A percentile compares a stretch with the other conserved stretches of the same genome.
These are phyloP conservation scores for Paramecium primaurelia DNA, from an alignment of 73 alveolate species.

Conservation along the genomic window DNA sequence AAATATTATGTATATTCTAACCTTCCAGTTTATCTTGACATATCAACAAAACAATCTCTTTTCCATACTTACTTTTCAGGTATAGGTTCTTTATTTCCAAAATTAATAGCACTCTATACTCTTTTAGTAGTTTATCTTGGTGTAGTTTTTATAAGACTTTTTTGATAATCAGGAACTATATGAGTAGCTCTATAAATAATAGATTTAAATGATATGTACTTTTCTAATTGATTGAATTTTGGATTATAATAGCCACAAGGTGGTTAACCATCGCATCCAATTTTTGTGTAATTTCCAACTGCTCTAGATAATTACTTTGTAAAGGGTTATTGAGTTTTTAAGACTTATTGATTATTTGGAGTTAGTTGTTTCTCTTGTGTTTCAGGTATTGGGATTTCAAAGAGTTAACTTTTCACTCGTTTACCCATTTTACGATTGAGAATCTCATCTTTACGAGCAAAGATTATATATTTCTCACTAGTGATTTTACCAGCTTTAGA, in stretches of 20 bases:
- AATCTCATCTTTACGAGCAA: slow-evolving; percentile 45
- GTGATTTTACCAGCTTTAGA: slow-evolving; percentile 62
- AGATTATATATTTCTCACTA: slow-evolving; percentile 50
- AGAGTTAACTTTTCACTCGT: background rate
- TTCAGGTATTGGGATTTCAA: background rate
- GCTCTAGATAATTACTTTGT: slow-evolving; percentile 42
- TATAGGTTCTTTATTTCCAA: background rate
- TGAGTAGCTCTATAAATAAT: background rate
- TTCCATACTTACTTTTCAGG: background rate
- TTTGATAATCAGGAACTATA: background rate
- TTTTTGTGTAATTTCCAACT: background rate
- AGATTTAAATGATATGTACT: background rate
- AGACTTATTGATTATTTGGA: background rate
- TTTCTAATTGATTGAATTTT: slow-evolving; percentile 44
- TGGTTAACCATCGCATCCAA: slow-evolving; percentile 10
- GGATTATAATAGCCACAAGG: slow-evolving; percentile 62
- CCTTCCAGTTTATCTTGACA: slow-evolving; percentile 13
- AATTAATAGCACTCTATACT: background rate
- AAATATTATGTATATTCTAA: background rate
- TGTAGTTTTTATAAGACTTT: background rate
- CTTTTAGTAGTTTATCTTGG: background rate
- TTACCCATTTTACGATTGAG: background rate
- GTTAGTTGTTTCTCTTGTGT: background rate
- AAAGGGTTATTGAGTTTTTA: background rate
- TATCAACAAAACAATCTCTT: slow-evolving; percentile 17